Evolutionary conservation across 306 rosid species (phyloP).

Genomic region (Sicyos baderoa): DNA sequence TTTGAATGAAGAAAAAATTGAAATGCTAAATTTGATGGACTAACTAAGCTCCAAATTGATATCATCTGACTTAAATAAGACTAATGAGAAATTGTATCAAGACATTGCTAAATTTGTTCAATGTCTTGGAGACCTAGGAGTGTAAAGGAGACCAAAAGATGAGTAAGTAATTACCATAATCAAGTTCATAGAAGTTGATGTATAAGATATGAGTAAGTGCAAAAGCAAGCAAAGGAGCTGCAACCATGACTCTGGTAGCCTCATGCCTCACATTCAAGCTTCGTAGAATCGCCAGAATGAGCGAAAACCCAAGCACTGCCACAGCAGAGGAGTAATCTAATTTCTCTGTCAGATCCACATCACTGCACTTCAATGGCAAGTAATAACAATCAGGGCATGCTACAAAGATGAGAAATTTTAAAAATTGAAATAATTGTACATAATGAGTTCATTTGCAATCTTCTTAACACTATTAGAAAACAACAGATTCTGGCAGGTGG

Average conservation of each 20-base stretch:
- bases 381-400: constrained; percentile 11
- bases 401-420: not conserved
- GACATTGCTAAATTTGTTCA: not conserved
- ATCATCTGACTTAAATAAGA: not conserved
- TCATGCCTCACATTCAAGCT: constrained; percentile 51
- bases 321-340: constrained; percentile 59
- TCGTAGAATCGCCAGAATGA: constrained; percentile 50
- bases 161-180: constrained; percentile 40
- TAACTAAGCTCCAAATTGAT: not conserved
- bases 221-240: constrained; percentile 68
- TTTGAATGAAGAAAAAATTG: not conserved
- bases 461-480: not conserved
- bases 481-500: not conserved
- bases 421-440: not conserved
- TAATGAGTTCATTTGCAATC: not conserved
- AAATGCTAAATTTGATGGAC: not conserved
- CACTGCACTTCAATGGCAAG: constrained; percentile 34
- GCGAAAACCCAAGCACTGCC: constrained; percentile 67
- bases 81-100: not conserved
- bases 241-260: constrained; percentile 66
- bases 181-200: constrained; percentile 56
- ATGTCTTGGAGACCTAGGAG: constrained; percentile 1
- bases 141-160: constrained; percentile 13
- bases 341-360: constrained; percentile 53
- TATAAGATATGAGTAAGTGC: constrained; percentile 56